Evolutionary conservation across 371 early-diverging fungal genomes (phyloP).

Genomic region (Mucor sp.): DNA sequence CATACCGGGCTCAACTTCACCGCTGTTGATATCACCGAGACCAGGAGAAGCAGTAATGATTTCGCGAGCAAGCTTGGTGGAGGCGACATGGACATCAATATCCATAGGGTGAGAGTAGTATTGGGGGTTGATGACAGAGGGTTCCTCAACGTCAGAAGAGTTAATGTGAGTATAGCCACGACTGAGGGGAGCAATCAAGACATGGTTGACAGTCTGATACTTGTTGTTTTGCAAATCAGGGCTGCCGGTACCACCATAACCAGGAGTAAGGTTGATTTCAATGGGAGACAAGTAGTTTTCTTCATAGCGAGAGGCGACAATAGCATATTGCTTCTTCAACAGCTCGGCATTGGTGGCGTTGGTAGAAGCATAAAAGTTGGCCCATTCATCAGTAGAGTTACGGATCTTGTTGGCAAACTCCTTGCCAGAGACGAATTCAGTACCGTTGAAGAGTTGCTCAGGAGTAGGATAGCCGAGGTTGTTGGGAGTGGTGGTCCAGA

Average conservation of each 20-base stretch:
- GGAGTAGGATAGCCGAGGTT: slow-evolving; percentile 18
- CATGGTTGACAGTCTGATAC: slow-evolving; percentile 24
- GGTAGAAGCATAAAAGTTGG: slow-evolving; percentile 12
- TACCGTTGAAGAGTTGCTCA: slow-evolving; percentile 9
- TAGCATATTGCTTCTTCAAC: slow-evolving; percentile 14
- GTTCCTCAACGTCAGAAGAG: slow-evolving; percentile 17
- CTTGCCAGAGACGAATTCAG: slow-evolving; percentile 9
- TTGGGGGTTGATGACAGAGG: slow-evolving; percentile 12
- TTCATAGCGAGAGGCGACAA: slow-evolving; percentile 19
- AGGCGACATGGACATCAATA: slow-evolving; percentile 15
- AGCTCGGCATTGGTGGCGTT: slow-evolving; percentile 3
- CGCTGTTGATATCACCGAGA: slow-evolving; percentile 8
- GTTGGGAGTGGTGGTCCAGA: slow-evolving; percentile 19
- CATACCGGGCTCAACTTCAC: slow-evolving; percentile 15
- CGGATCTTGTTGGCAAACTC: slow-evolving; percentile 7
- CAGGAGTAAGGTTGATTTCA: slow-evolving; percentile 22
- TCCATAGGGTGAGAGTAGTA: slow-evolving; percentile 22
- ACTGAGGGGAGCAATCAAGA: slow-evolving; percentile 13
- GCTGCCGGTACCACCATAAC: slow-evolving; percentile 15
- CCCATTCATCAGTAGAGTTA: slow-evolving; percentile 3
- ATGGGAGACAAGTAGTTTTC: slow-evolving; percentile 15
- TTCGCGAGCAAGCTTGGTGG: slow-evolving; percentile 19
- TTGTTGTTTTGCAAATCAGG: slow-evolving; percentile 3
- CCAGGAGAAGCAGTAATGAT: slow-evolving; percentile 9
- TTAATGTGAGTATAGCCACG: slow-evolving; percentile 17